phyloP scores from a whole-genome alignment of 495 filamentous ascomycete genomes.

The Letharia lupina region DNA sequence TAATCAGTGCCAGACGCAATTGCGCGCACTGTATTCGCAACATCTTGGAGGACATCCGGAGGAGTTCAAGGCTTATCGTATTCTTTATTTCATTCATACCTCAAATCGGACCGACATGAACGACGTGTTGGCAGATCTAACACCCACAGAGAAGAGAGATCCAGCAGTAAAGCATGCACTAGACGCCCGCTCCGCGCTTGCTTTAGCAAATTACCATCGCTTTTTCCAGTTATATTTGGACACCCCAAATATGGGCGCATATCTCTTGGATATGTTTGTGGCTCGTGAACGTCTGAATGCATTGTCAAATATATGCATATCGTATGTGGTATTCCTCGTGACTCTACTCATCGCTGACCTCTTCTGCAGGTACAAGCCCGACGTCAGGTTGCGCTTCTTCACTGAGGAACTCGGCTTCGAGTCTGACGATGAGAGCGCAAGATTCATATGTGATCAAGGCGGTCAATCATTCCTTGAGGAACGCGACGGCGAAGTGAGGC shows the following conservation, averaged over 20 bases:
- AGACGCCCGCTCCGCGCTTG: constrained; percentile 80
- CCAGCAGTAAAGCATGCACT: constrained; percentile 82
- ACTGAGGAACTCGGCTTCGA: constrained; percentile 95
- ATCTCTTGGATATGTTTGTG: constrained; percentile 99
- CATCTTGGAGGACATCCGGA: constrained; percentile 80
- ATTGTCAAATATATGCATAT: constrained; percentile 81
- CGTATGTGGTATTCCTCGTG: constrained; percentile 53
- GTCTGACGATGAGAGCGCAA: constrained; percentile 78
- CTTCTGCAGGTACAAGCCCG: constrained; percentile 69
- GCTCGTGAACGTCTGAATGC: constrained; percentile 86
- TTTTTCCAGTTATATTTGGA: constrained; percentile 94
- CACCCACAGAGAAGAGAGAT: constrained; percentile 83
- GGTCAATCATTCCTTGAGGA: constrained; percentile 72
- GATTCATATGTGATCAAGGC: constrained; percentile 74
- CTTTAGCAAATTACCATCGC: constrained; percentile 90
- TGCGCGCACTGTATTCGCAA: constrained; percentile 79
- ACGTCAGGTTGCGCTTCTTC: constrained; percentile 81
- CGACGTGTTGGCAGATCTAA: constrained; percentile 95
- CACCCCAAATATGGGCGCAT: constrained; percentile 93
- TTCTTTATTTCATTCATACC: constrained; percentile 98
- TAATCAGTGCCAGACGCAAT: constrained; percentile 99
- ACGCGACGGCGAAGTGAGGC: constrained; percentile 59
- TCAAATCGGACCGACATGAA: constrained; percentile 98
- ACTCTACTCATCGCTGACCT: constrained; percentile 31
- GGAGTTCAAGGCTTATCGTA: constrained; percentile 99